Base-by-base conservation (phyloP, 495 filamentous ascomycete species). In the Daldinia grandis region DNA sequence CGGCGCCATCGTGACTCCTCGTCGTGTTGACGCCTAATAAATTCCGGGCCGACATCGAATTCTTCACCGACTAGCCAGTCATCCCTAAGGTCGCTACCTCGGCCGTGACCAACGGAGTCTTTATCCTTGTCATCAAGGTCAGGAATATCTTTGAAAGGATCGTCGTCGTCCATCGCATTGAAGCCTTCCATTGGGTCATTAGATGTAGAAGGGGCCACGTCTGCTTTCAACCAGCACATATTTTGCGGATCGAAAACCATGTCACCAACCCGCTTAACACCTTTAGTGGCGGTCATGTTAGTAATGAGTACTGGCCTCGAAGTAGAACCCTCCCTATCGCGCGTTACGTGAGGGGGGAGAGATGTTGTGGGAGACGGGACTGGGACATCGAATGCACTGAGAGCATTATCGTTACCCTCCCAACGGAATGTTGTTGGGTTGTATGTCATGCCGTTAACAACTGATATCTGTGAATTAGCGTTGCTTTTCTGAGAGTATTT, bases 221-320 rank as follows among this genome's bases (percentile, higher is more conserved):
- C 86, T 27, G 92, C 81, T 76, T 94, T 95, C 31, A 97, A 85
- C 94, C 94, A 98, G 78, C 92, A 93, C 94, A 98, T 99, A 58
- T 91, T 92, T 58, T 90, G 89, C 6, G 96, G 96, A 79, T 99
- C 95, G 78, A 98, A 99, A 25, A 99, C 90, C 95, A 99, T 99
- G 70, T 91, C 92, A 24, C 93, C 91, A 63, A 96, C 93, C 28
- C 97, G 90, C 80, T 97, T 95, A 12, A 97, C 91, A 65, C 92
- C 93, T 69, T 88, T 86, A 58, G 84, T 84, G 4, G 88, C 81
- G 56, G 90, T 88, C 68, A 95, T 89, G 74, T 97, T 95, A 60
- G 92, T 92, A 75, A 99, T 99, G 12, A 99, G 87, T n/a, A 94
- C 94, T 0, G 95, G 95, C 1, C 93, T 90, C 9, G 93, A 87